Conservation (phyloP, 2,329 filamentous ascomycete genomes). For the Alternaria gaisen region DNA sequence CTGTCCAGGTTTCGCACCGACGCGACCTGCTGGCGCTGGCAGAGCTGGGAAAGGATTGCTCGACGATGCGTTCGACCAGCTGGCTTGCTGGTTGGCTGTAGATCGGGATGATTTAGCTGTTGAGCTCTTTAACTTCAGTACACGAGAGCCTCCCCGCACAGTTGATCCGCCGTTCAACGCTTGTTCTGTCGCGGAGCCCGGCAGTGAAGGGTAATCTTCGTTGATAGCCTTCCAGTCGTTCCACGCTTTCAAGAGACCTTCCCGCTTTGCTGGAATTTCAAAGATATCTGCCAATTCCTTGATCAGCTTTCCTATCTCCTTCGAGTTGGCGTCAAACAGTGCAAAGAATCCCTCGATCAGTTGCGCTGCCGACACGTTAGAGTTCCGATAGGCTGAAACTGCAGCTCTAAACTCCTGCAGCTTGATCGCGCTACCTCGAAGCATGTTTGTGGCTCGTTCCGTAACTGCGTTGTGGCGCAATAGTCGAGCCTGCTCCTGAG, state of each 20-base stretch:
- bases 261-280: conserved; percentile 79
- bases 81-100: conserved; percentile 63
- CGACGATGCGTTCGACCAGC: conserved; percentile 62
- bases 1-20: conserved; percentile 49
- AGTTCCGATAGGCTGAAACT: conserved; percentile 80
- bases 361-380: conserved; percentile 73
- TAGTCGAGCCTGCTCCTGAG: conserved; percentile 82
- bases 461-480: conserved; percentile 85
- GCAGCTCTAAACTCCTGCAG: conserved; percentile 78
- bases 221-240: conserved; percentile 96
- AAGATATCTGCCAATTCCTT: conserved; percentile 93
- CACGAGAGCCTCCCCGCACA: conserved; percentile 67
- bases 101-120: conserved; percentile 73
- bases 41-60: conserved; percentile 46
- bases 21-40: conserved; percentile 38
- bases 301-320: conserved; percentile 85
- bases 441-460: conserved; percentile 81
- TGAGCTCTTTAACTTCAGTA: conserved; percentile 74
- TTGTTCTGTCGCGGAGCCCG: conserved; percentile 65
- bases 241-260: conserved; percentile 82
- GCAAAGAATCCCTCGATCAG: conserved; percentile 89
- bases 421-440: conserved; percentile 79
- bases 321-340: conserved; percentile 82
- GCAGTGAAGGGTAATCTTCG: conserved; percentile 91
- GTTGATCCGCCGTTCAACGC: conserved; percentile 48